These are phyloP conservation scores for Tilletia horrida DNA, from an alignment of 1,284 basidiomycete genomes.

Conservation along the genomic window DNA sequence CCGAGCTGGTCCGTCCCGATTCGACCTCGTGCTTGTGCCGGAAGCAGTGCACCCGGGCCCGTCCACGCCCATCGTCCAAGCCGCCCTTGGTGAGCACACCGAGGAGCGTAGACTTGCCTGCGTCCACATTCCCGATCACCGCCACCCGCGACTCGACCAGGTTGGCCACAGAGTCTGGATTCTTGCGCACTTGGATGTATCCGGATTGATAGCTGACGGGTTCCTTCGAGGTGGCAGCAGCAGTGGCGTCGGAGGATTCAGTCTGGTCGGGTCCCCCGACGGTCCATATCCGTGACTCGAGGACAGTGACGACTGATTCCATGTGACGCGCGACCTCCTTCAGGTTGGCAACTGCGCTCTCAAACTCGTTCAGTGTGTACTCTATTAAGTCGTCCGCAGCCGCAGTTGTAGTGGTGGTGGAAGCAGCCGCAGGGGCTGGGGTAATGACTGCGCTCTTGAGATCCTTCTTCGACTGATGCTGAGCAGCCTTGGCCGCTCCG, in stretches of 20 bases:
- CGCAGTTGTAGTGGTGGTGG: not conserved
- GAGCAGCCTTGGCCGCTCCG: conserved; percentile 16
- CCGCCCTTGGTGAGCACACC: conserved; percentile 73
- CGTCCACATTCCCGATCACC: conserved; percentile 80
- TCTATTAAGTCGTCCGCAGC: not conserved
- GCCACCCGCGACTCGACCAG: conserved; percentile 80
- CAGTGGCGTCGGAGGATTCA: not conserved
- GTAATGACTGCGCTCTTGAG: not conserved
- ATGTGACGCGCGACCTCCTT: conserved; percentile 30
- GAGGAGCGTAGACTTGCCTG: conserved; percentile 89
- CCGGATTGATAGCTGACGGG: not conserved
- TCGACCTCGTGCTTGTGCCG: conserved; percentile 97
- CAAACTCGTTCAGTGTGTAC: conserved; percentile 33
- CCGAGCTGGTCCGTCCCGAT: conserved; percentile 86
- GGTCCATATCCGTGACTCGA: conserved; percentile 24
- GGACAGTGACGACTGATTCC: conserved; percentile 32
- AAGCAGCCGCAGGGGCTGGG: not conserved
- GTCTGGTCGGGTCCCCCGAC: not conserved
- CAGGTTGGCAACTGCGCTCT: conserved; percentile 32
- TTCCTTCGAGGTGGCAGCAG: conserved; percentile 13
- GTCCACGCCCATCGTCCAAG: conserved; percentile 89
- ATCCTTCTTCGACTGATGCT: conserved; percentile 7
- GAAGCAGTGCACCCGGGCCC: conserved; percentile 86
- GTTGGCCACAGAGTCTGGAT: conserved; percentile 50
- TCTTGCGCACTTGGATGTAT: conserved; percentile 24